Evolutionary conservation across 768 basidiomycete species (phyloP).

Genomic region (Dictyophora rubrovolvata): DNA sequence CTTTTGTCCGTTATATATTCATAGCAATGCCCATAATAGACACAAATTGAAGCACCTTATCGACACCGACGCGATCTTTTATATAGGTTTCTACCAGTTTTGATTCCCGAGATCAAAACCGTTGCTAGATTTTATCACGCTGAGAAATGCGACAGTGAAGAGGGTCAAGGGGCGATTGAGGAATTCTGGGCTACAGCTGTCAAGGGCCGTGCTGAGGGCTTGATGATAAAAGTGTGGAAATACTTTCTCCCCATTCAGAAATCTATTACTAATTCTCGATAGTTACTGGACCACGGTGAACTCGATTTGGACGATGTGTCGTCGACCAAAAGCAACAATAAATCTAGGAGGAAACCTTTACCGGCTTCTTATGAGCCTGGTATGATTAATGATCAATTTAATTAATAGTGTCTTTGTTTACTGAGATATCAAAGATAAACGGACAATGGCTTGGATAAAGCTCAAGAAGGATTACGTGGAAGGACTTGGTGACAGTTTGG

Average conservation of each 20-base stretch:
- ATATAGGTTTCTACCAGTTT: constrained; percentile 48
- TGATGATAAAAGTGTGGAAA: constrained; percentile 75
- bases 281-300: constrained; percentile 59
- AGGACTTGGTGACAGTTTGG: constrained; percentile 66
- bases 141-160: constrained; percentile 54
- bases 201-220: constrained; percentile 75
- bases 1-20: constrained; percentile 5
- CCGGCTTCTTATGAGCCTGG: constrained; percentile 82
- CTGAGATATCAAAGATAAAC: constrained; percentile 42
- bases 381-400: constrained; percentile 16
- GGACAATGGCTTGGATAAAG: constrained; percentile 83
- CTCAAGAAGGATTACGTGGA: constrained; percentile 88
- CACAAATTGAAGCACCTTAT: constrained; percentile 58
- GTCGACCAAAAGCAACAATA: constrained; percentile 20
- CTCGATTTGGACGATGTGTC: constrained; percentile 22
- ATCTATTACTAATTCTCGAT: background rate
- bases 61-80: constrained; percentile 60
- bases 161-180: constrained; percentile 52
- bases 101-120: constrained; percentile 31
- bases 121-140: constrained; percentile 66
- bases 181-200: constrained; percentile 70
- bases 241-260: background rate
- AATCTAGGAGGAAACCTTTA: constrained; percentile 49
- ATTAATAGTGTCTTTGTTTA: background rate
- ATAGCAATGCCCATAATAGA: constrained; percentile 28